phyloP scores from a whole-genome alignment of 1,284 basidiomycete genomes.

The Ustilago trichophora region DNA sequence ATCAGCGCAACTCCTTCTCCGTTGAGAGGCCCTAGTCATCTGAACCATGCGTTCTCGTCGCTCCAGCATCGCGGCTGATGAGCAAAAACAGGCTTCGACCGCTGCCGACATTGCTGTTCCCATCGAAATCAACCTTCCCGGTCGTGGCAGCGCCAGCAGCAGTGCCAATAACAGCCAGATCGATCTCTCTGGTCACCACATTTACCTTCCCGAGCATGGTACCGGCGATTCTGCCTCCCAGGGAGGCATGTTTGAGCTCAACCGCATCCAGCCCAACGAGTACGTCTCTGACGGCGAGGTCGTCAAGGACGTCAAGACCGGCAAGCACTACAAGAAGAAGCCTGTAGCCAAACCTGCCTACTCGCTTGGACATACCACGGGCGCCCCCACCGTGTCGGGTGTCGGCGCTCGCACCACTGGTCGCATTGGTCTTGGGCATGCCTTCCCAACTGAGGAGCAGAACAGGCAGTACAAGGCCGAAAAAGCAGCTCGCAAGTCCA shows the following conservation, averaged over 20 bases:
- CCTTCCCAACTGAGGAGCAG: conserved; percentile 45
- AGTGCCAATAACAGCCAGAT: conserved; percentile 32
- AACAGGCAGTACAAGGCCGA: conserved; percentile 37
- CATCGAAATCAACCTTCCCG: conserved; percentile 27
- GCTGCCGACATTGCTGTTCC: conserved; percentile 40
- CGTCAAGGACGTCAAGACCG: conserved; percentile 48
- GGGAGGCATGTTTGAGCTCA: conserved; percentile 29
- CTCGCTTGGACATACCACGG: conserved; percentile 42
- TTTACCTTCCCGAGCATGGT: conserved; percentile 20
- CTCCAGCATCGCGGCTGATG: conserved; percentile 8
- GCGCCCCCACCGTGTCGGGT: conserved; percentile 23
- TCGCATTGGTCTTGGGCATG: conserved; percentile 41
- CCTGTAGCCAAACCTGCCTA: conserved; percentile 32
- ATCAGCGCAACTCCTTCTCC: not conserved
- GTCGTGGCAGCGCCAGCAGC: conserved; percentile 12
- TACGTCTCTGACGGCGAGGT: conserved; percentile 20
- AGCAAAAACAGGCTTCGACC: not conserved
- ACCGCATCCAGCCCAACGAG: conserved; percentile 24
- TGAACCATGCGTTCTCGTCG: conserved; percentile 25
- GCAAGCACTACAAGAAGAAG: conserved; percentile 50
- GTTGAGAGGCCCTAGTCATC: not conserved
- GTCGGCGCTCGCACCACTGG: conserved; percentile 11
- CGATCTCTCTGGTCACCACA: conserved; percentile 40
- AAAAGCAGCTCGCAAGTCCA: conserved; percentile 23
- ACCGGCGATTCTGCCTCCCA: not conserved